These are phyloP conservation scores for Wickerhamomyces sp. DNA, from an alignment of 1,139 yeast species.

Conservation along the genomic window DNA sequence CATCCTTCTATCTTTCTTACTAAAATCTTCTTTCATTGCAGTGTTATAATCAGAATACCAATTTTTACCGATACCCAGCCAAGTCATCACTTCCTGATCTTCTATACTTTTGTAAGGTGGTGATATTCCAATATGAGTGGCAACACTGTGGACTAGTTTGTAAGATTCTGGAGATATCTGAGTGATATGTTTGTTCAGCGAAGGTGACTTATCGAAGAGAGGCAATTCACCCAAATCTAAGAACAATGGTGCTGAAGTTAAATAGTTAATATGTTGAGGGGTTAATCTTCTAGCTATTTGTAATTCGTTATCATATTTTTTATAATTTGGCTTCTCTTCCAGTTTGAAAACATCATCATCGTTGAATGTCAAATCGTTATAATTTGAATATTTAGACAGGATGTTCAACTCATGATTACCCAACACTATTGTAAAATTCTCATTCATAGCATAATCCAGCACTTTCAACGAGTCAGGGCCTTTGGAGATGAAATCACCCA, in stretches of 20 bases:
- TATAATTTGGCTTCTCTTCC: conserved; percentile 2
- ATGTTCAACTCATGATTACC: conserved; percentile 78
- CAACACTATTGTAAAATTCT: conserved; percentile 62
- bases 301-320: conserved; percentile 52
- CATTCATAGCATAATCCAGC: conserved; percentile 49
- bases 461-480: conserved; percentile 76
- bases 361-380: conserved; percentile 10
- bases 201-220: conserved; percentile 23
- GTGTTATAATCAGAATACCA: conserved; percentile 62
- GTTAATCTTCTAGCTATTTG: conserved; percentile 54
- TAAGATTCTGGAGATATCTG: not conserved
- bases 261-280: conserved; percentile 56
- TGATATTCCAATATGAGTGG: conserved; percentile 77
- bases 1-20: conserved; percentile 32
- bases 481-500: conserved; percentile 85
- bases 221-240: conserved; percentile 61
- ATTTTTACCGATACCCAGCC: conserved; percentile 34
- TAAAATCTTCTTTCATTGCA: conserved; percentile 31
- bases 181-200: not conserved
- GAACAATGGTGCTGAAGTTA: conserved; percentile 61
- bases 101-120: conserved; percentile 53
- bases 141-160: conserved; percentile 46
- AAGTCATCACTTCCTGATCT: conserved; percentile 48
- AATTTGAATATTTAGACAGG: conserved; percentile 25
- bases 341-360: conserved; percentile 15